These are phyloP conservation scores for Leccinum disarticulatum DNA, from an alignment of 768 basidiomycete species.

Conservation along the genomic window DNA sequence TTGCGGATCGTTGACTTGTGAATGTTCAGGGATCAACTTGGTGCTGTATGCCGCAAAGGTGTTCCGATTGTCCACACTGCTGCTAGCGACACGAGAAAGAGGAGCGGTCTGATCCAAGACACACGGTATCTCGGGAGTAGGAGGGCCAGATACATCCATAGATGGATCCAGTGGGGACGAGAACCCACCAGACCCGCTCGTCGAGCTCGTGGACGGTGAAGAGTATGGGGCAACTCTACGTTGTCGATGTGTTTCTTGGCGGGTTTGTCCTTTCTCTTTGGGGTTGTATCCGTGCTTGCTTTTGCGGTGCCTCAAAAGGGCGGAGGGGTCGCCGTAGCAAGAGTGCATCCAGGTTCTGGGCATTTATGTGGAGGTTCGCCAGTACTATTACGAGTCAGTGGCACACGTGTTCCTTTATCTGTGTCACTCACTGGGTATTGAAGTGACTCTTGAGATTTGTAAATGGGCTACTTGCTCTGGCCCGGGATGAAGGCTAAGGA, in stretches of 20 bases:
- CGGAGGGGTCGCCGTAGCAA: conserved; percentile 17
- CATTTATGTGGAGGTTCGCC: no score
- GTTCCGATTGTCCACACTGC: not conserved
- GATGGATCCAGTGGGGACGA: not conserved
- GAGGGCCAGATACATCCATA: not conserved
- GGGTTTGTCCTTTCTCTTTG: not conserved
- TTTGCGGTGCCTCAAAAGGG: conserved; percentile 19
- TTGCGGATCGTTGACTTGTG: not conserved
- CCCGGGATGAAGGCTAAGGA: no score
- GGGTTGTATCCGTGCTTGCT: not conserved
- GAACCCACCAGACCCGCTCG: no score
- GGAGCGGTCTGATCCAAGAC: not conserved
- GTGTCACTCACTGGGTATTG: no score
- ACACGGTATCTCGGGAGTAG: not conserved
- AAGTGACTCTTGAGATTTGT: no score
- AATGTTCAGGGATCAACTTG: not conserved
- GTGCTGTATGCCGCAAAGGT: not conserved
- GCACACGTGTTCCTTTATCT: no score
- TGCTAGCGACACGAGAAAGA: not conserved
- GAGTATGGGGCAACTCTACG: no score
- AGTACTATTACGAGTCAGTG: no score
- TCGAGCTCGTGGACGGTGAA: no score
- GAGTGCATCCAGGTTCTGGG: not conserved
- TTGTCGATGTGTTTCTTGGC: no score
- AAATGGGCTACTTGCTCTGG: no score